Evolutionary conservation across 768 basidiomycete species (phyloP).

Genomic region (Naganishia randhawae): DNA sequence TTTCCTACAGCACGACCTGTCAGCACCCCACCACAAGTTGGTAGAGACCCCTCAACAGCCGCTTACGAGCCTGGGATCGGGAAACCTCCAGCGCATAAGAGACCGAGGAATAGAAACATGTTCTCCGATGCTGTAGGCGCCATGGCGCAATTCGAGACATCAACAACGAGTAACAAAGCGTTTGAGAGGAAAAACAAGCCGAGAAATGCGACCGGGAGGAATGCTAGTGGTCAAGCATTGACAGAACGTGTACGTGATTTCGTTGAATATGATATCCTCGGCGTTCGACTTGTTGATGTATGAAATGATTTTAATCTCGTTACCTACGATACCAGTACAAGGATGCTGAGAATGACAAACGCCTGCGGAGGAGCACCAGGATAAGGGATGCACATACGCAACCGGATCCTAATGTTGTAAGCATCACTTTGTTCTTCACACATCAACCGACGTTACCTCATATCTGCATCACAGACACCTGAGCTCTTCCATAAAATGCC

Average conservation of each 20-base stretch:
- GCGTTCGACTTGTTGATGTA: not conserved
- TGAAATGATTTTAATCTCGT: too few species aligned
- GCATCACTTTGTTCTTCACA: not conserved
- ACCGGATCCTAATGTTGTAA: not conserved
- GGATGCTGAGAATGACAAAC: not conserved
- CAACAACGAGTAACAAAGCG: not conserved
- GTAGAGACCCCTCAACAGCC: not conserved
- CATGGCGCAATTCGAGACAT: not conserved
- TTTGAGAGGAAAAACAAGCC: not conserved
- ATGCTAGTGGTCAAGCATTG: conserved; percentile 21
- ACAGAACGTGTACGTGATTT: not conserved
- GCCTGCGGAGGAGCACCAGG: conserved; percentile 17
- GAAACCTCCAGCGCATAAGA: conserved; percentile 26
- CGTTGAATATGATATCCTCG: not conserved
- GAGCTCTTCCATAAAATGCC: conserved; percentile 15
- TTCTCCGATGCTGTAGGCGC: not conserved
- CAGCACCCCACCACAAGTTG: not conserved
- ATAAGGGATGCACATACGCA: not conserved
- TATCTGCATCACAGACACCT: not conserved
- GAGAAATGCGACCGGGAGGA: conserved; percentile 28
- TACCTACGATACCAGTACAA: not conserved
- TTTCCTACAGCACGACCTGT: conserved; percentile 20
- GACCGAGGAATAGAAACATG: conserved; percentile 6
- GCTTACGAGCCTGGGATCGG: conserved; percentile 26
- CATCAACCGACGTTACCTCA: not conserved